phyloP scores from a whole-genome alignment of 2,329 filamentous ascomycete genomes.

The Huntiella moniliformis region DNA sequence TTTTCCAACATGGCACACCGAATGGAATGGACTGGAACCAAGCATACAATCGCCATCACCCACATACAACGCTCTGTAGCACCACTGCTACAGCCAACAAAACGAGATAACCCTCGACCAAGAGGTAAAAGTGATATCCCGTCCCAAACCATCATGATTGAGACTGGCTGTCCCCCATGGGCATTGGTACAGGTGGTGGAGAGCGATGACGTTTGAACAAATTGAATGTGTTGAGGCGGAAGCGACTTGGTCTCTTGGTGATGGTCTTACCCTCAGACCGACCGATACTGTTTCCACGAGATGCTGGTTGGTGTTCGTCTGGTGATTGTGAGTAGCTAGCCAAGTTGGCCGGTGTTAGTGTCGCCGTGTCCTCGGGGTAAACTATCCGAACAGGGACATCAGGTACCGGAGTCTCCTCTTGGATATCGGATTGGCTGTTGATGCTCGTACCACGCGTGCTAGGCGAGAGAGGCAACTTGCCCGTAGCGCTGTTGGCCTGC shows the following conservation, averaged over 20 bases:
- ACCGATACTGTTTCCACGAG: slow-evolving; percentile 21
- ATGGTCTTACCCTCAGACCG: slow-evolving; percentile 31
- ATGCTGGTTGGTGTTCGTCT: slow-evolving; percentile 6
- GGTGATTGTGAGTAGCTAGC: slow-evolving; percentile 8
- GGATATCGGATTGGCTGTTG: slow-evolving; percentile 39
- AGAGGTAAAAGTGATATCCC: slow-evolving; percentile 2
- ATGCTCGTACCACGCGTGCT: slow-evolving; percentile 49
- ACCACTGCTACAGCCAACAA: not conserved
- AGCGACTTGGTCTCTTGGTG: slow-evolving; percentile 44
- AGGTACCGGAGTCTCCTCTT: slow-evolving; percentile 23
- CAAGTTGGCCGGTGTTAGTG: slow-evolving; percentile 2
- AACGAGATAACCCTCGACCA: slow-evolving; percentile 5
- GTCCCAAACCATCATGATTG: slow-evolving; percentile 2
- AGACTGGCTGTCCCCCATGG: not conserved
- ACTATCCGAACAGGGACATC: slow-evolving; percentile 9
- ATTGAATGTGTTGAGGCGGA: slow-evolving; percentile 41
- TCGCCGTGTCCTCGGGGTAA: slow-evolving; percentile 7
- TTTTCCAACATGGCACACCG: too few species aligned
- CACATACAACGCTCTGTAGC: too few species aligned
- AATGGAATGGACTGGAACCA: too few species aligned
- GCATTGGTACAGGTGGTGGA: slow-evolving; percentile 6
- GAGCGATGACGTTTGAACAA: slow-evolving; percentile 36
- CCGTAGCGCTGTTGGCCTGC: slow-evolving; percentile 43
- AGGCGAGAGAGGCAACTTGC: slow-evolving; percentile 44
- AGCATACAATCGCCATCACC: too few species aligned